Evolutionary conservation across 805 yeast species (phyloP), one percentile per base, ranked within the genome.

Genomic region (Ogataea polymorpha): DNA sequence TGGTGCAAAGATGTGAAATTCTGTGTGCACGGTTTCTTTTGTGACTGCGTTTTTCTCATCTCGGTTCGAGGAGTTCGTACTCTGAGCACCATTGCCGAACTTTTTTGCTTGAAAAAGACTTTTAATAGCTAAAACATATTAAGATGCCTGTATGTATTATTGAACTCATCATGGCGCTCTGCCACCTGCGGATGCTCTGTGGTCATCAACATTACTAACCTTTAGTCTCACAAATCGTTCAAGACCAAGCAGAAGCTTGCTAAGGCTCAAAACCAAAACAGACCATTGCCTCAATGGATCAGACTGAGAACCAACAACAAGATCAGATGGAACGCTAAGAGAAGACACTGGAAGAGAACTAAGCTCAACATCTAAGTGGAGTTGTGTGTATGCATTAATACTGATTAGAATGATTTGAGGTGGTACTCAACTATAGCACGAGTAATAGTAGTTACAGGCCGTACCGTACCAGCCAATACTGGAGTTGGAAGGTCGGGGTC

Each of bases 271-370:
- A 91, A 89, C 80, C 96, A 88, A 79, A 91, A 89, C 91, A 88
- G 98, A 82, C 96, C 96, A 71, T 85, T 91, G 74, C 99, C 99
- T 67, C 96, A 90, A 79, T 91, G 97, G 96, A 78, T 91, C 86
- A 88, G 98, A 80, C 81, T 90, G 75, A 91, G 89, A 86, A 88
- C 98, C 72, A 82, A 77, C 75, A 91, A 88, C 95, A 90, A 82
- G 67, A 85, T 93, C 80, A 88, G 95, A 82, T 88, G 88, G 86
- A 91, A 91, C 79, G 95, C 96, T 71, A 93, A 93, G 89, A 89
- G 98, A 87, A 86, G 98, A 83, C 96, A 93, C 93, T 91, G 99
- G 99, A 91, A 96, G 86, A 87, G 98, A 86, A 91, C 97, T 68
- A 91, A 91, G 95, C 82, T 91, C 77, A 80, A 82, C 82, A 74